Evolutionary conservation across 768 basidiomycete genomes (phyloP).

Genomic region (Pisolithus sp.): DNA sequence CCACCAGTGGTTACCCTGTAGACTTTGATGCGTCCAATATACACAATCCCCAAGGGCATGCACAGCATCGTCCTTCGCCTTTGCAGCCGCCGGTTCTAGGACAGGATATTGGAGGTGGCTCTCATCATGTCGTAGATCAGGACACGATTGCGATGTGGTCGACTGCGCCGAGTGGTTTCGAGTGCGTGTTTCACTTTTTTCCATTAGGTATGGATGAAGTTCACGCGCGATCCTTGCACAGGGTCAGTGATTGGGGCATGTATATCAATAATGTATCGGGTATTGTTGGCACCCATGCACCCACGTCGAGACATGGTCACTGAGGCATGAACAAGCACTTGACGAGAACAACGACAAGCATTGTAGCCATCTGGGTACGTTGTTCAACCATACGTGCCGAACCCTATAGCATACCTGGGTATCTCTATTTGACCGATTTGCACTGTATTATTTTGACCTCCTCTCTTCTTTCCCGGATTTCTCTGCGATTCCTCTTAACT

Average conservation of each 20-base stretch:
- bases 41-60: neutral
- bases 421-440: no score
- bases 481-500: no score
- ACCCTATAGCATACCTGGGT: no score
- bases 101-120: neutral
- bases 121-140: slow-evolving; percentile 30
- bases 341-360: no score
- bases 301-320: neutral
- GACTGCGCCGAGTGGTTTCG: slow-evolving; percentile 50
- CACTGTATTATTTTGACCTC: no score
- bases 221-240: slow-evolving; percentile 9
- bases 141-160: slow-evolving; percentile 61
- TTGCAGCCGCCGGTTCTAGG: slow-evolving; percentile 4
- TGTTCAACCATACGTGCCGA: no score
- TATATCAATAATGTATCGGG: slow-evolving; percentile 27
- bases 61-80: neutral
- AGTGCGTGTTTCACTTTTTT: slow-evolving; percentile 37
- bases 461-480: no score
- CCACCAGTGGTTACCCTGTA: neutral
- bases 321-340: no score
- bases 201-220: neutral
- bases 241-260: slow-evolving; percentile 35
- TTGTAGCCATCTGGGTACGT: no score
- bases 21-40: neutral
- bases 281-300: neutral